A percentile compares a stretch with the other conserved stretches of the same genome.
Conservation (phyloP, 371 early-diverging fungal genomes). For the Apophysomyces elegans region DNA sequence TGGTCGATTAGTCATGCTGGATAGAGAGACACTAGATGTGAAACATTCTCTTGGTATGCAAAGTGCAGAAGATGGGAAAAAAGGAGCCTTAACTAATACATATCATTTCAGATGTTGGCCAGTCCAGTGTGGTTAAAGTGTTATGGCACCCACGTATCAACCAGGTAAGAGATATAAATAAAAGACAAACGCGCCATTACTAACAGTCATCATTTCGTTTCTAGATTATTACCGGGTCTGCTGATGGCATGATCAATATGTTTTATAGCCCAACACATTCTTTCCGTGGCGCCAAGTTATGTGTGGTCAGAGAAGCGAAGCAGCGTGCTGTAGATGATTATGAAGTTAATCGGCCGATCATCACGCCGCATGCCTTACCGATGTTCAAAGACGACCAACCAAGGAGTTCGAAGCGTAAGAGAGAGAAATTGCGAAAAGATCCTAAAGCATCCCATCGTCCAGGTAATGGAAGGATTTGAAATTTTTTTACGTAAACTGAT, state of each 20-base stretch:
- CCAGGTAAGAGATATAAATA: constrained; percentile 56
- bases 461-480: constrained; percentile 40
- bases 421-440: constrained; percentile 78
- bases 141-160: constrained; percentile 90
- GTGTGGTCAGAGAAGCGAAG: constrained; percentile 69
- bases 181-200: not conserved
- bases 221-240: constrained; percentile 77
- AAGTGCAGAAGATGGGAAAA: not conserved
- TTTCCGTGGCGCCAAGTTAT: constrained; percentile 78
- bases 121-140: constrained; percentile 76
- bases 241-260: constrained; percentile 76
- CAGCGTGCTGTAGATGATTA: constrained; percentile 70
- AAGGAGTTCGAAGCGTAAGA: constrained; percentile 71
- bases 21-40: constrained; percentile 68
- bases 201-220: not conserved
- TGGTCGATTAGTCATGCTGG: constrained; percentile 74
- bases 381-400: constrained; percentile 82
- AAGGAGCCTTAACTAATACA: not conserved
- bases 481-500: not conserved
- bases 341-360: constrained; percentile 72
- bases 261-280: constrained; percentile 80
- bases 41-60: constrained; percentile 54
- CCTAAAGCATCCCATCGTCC: constrained; percentile 77
- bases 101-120: constrained; percentile 42
- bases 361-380: constrained; percentile 88